Percentiles rank a stretch among this genome's conserved stretches.
These are phyloP conservation scores for Trichoderma gracile DNA, from an alignment of 2,329 filamentous ascomycete species.

Conservation along the genomic window DNA sequence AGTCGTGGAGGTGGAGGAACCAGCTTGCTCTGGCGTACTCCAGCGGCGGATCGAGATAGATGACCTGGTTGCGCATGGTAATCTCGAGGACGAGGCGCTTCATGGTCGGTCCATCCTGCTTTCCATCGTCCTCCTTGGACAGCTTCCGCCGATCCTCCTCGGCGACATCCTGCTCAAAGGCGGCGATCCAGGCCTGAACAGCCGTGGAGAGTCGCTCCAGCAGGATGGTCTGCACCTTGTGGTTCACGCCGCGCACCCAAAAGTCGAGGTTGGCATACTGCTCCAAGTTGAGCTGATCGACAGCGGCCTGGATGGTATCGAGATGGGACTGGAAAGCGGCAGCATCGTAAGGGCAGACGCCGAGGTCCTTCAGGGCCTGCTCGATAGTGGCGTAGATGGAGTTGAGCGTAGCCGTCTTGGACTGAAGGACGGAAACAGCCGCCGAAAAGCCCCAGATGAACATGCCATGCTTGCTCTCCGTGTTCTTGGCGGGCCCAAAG, in stretches of 20 bases:
- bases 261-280: conserved; percentile 90
- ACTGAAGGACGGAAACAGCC: conserved; percentile 83
- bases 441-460: conserved; percentile 93
- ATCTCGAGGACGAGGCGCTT: conserved; percentile 82
- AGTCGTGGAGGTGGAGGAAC: conserved; percentile 88
- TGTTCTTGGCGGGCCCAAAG: conserved; percentile 52
- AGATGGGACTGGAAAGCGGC: conserved; percentile 78
- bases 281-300: conserved; percentile 95
- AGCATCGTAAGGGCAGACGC: conserved; percentile 78
- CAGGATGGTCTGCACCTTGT: conserved; percentile 77
- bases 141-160: conserved; percentile 57
- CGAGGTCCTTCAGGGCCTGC: conserved; percentile 79
- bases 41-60: conserved; percentile 91
- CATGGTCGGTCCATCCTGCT: conserved; percentile 63
- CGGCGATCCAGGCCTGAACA: conserved; percentile 81
- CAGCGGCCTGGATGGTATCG: conserved; percentile 83
- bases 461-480: conserved; percentile 91
- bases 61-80: conserved; percentile 96
- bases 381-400: conserved; percentile 79
- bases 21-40: conserved; percentile 91
- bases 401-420: conserved; percentile 77
- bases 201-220: conserved; percentile 81
- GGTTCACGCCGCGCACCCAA: conserved; percentile 88
- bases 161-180: conserved; percentile 68
- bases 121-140: conserved; percentile 47